These are phyloP conservation scores for Corylus avellana DNA, from an alignment of 306 rosid genomes.

Conservation along the genomic window DNA sequence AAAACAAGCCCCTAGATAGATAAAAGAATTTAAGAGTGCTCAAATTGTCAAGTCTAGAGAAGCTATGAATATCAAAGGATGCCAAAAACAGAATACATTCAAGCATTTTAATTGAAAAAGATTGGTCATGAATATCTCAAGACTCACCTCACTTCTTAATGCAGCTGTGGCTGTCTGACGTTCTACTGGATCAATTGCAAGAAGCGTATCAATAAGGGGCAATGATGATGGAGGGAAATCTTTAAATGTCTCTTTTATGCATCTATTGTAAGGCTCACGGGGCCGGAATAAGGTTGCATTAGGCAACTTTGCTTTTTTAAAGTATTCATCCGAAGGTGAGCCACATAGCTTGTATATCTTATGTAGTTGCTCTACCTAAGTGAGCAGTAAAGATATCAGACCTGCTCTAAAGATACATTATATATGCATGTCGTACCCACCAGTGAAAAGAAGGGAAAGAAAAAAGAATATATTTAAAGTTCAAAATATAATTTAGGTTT, in stretches of 20 bases:
- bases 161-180: conserved; percentile 85
- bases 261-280: conserved; percentile 77
- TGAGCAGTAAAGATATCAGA: conserved; percentile 31
- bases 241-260: conserved; percentile 69
- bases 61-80: conserved; percentile 10
- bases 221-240: conserved; percentile 80
- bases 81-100: conserved; percentile 5
- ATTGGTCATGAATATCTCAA: conserved; percentile 14
- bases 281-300: conserved; percentile 90
- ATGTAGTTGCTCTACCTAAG: conserved; percentile 92
- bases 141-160: conserved; percentile 69
- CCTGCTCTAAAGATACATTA: neutral
- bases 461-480: neutral
- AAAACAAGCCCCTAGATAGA: conserved; percentile 6
- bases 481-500: neutral
- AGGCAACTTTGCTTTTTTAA: conserved; percentile 82
- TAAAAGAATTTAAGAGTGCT: conserved; percentile 10
- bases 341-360: conserved; percentile 96
- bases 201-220: conserved; percentile 79
- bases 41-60: neutral
- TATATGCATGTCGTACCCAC: conserved; percentile 1
- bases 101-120: conserved; percentile 19
- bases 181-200: conserved; percentile 86
- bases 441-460: neutral
- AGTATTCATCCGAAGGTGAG: conserved; percentile 93